phyloP scores from a whole-genome alignment of 441 rosid genomes.

The Hypseocharis bilobata region DNA sequence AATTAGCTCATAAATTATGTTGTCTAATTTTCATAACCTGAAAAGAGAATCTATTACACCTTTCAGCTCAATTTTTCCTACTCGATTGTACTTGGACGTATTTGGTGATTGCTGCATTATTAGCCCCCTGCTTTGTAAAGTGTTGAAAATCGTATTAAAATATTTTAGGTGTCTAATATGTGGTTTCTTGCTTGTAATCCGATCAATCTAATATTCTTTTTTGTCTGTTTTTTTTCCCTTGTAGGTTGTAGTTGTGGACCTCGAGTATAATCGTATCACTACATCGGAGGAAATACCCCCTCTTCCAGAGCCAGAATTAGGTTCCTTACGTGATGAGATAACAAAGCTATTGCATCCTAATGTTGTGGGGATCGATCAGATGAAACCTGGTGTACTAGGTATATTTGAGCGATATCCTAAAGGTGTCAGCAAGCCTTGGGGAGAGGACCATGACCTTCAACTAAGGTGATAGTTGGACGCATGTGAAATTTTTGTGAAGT shows the following conservation, averaged over 20 bases:
- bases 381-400: constrained; percentile 50
- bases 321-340: constrained; percentile 67
- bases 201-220: not conserved
- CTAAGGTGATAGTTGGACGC: constrained; percentile 62
- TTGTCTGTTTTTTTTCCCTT: constrained; percentile 17
- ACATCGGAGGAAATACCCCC: constrained; percentile 92
- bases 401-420: constrained; percentile 47
- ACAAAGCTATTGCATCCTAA: constrained; percentile 70
- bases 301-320: constrained; percentile 90
- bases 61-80: not conserved
- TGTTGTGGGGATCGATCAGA: constrained; percentile 77
- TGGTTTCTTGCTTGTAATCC: not conserved
- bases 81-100: not conserved
- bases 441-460: constrained; percentile 83
- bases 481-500: constrained; percentile 22
- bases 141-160: not conserved
- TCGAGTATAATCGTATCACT: constrained; percentile 73
- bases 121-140: not conserved
- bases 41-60: not conserved
- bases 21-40: not conserved
- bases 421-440: constrained; percentile 78
- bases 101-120: not conserved
- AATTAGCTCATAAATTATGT: not conserved
- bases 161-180: not conserved
- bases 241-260: constrained; percentile 96